phyloP scores from a whole-genome alignment of 2,329 filamentous ascomycete genomes.

The Talaromyces islandicus region DNA sequence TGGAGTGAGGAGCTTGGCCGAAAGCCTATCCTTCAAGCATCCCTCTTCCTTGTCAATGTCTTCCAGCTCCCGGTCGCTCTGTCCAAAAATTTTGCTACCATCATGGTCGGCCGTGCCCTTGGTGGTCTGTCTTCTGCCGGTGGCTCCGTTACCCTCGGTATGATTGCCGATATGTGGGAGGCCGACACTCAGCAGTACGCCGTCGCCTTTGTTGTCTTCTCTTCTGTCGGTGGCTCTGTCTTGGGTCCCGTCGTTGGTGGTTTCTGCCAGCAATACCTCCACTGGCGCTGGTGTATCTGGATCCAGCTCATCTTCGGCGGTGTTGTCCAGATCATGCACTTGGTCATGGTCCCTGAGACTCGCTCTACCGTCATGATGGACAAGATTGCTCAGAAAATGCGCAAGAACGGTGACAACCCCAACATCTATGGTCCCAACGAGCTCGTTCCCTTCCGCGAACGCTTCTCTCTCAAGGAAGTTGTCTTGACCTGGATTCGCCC shows the following conservation, averaged over 20 bases:
- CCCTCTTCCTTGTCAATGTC: constrained; percentile 69
- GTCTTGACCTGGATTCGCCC: constrained; percentile 54
- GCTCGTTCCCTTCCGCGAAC: constrained; percentile 53
- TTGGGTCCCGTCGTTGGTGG: constrained; percentile 74
- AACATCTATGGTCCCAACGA: constrained; percentile 70
- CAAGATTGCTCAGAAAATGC: constrained; percentile 67
- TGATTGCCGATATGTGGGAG: constrained; percentile 71
- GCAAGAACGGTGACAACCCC: constrained; percentile 52
- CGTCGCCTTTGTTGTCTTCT: constrained; percentile 71
- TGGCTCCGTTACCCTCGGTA: constrained; percentile 66
- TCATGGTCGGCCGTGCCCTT: constrained; percentile 65
- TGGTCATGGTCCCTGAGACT: constrained; percentile 70
- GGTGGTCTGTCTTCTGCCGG: constrained; percentile 67
- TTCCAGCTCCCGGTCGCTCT: constrained; percentile 68
- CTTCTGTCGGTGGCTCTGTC: constrained; percentile 70
- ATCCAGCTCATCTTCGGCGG: constrained; percentile 75
- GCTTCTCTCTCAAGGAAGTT: constrained; percentile 55
- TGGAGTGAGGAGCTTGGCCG: constrained; percentile 81
- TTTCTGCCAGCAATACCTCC: constrained; percentile 61
- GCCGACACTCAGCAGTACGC: constrained; percentile 67
- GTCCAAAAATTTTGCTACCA: constrained; percentile 64
- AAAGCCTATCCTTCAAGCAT: constrained; percentile 67
- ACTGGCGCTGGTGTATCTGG: constrained; percentile 78
- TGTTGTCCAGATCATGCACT: constrained; percentile 61
- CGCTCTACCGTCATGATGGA: constrained; percentile 72